Evolutionary conservation across 225 moss, liverwort and hornwort species (phyloP).

Genomic region (Pleurozium schreberi): DNA sequence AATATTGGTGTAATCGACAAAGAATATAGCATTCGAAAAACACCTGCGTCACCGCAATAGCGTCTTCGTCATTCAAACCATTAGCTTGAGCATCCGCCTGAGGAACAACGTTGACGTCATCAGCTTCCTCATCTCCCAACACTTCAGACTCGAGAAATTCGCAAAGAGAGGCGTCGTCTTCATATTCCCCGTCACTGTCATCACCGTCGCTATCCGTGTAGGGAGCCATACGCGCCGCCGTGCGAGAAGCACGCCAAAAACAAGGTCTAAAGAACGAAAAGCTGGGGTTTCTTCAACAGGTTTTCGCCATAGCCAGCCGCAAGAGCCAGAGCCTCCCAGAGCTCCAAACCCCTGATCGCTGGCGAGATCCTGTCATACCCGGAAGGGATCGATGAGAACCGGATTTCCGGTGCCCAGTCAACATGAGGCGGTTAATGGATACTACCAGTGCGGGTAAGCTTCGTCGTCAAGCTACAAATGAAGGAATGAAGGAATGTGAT

Average conservation of each 20-base stretch:
- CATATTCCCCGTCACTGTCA: constrained; percentile 23
- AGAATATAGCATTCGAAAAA: not conserved
- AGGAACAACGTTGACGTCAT: not conserved
- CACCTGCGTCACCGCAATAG: not conserved
- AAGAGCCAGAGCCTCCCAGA: not conserved
- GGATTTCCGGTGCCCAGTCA: not conserved
- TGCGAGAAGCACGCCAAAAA: not conserved
- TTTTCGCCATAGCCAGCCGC: constrained; percentile 20
- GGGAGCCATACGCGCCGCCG: constrained; percentile 8
- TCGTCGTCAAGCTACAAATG: not conserved
- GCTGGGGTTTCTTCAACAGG: constrained; percentile 24
- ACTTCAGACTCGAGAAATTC: constrained; percentile 74
- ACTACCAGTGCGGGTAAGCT: not conserved
- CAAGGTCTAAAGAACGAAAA: not conserved
- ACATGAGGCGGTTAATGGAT: not conserved
- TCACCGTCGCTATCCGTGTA: not conserved
- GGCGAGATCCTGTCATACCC: not conserved
- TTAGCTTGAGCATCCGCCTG: not conserved
- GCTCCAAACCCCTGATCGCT: constrained; percentile 11
- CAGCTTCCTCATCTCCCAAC: constrained; percentile 36
- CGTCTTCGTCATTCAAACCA: not conserved
- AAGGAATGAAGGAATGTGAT: not conserved
- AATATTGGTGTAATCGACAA: not conserved
- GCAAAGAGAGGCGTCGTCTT: constrained; percentile 60
- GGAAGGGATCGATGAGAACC: not conserved